A percentile compares a stretch with the other conserved stretches of the same genome.
phyloP scores from a whole-genome alignment of 257 asterid species.

The Mentha longifolia region DNA sequence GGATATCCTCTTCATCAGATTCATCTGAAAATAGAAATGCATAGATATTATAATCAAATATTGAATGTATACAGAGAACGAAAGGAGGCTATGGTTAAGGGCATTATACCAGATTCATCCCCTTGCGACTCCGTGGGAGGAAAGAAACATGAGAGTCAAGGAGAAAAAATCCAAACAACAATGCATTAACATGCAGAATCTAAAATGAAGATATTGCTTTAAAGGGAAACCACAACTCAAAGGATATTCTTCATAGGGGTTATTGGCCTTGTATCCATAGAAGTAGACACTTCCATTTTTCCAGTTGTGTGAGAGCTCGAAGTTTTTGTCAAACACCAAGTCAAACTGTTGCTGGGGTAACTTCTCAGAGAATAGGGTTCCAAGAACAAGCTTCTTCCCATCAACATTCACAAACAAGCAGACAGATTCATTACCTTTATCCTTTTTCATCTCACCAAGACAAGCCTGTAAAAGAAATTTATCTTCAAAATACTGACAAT shows the following conservation, averaged over 20 bases:
- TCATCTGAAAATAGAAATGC: slow-evolving; percentile 44
- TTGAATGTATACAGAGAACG: neutral
- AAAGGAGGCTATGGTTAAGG: neutral
- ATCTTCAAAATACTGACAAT: neutral
- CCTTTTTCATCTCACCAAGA: slow-evolving; percentile 76
- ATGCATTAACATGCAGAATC: neutral
- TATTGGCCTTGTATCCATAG: slow-evolving; percentile 65
- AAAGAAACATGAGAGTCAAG: slow-evolving; percentile 50
- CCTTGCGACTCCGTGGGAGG: slow-evolving; percentile 41
- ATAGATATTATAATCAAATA: neutral
- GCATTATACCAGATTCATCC: slow-evolving; percentile 44
- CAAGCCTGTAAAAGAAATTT: slow-evolving; percentile 51
- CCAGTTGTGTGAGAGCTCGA: slow-evolving; percentile 83
- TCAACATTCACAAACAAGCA: slow-evolving; percentile 55
- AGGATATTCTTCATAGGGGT: slow-evolving; percentile 78
- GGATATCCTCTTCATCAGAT: slow-evolving; percentile 64
- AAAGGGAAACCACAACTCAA: slow-evolving; percentile 21
- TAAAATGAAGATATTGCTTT: neutral
- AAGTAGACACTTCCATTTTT: slow-evolving; percentile 77
- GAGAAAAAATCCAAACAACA: slow-evolving; percentile 25
- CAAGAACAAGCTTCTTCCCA: slow-evolving; percentile 76
- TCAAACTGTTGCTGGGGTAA: slow-evolving; percentile 88
- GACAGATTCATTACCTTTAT: slow-evolving; percentile 55
- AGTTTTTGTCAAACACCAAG: slow-evolving; percentile 68
- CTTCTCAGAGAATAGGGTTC: slow-evolving; percentile 74